Evolutionary conservation across 495 filamentous ascomycete genomes (phyloP).

Genomic region (Hypoxylon cercidicola): DNA sequence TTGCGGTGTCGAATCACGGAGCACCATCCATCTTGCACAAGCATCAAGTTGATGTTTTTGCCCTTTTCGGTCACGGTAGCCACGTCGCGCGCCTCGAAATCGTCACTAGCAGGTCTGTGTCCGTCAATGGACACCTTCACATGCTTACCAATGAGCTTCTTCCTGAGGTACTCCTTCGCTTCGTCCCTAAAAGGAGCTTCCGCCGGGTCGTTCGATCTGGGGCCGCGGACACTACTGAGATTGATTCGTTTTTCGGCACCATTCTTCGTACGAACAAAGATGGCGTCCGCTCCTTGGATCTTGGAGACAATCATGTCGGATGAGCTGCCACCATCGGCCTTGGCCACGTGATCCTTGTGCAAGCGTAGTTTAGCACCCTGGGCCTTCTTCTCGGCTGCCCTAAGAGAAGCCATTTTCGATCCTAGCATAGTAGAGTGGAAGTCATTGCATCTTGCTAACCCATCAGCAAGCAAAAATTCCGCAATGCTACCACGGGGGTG

Average conservation of each 20-base stretch:
- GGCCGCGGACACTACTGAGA: slow-evolving; percentile 91
- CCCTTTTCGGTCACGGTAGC: slow-evolving; percentile 83
- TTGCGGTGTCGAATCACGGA: slow-evolving; percentile 93
- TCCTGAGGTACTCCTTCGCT: slow-evolving; percentile 94
- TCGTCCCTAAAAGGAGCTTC: slow-evolving; percentile 88
- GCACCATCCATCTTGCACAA: slow-evolving; percentile 91
- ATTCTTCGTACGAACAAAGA: slow-evolving; percentile 83
- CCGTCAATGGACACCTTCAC: slow-evolving; percentile 89
- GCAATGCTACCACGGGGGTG: slow-evolving; percentile 94
- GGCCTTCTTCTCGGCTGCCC: slow-evolving; percentile 87
- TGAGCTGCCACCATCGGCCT: slow-evolving; percentile 65
- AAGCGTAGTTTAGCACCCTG: slow-evolving; percentile 77
- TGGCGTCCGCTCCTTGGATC: slow-evolving; percentile 87
- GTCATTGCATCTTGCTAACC: slow-evolving; percentile 91
- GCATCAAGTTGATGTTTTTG: slow-evolving; percentile 84
- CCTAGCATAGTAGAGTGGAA: slow-evolving; percentile 93
- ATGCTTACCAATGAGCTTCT: slow-evolving; percentile 94
- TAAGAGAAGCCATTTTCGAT: slow-evolving; percentile 80
- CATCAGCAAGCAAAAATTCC: slow-evolving; percentile 84
- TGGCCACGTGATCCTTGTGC: slow-evolving; percentile 79
- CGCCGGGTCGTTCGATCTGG: slow-evolving; percentile 67
- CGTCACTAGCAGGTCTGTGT: slow-evolving; percentile 87
- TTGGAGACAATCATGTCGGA: slow-evolving; percentile 84
- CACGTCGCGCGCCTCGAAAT: slow-evolving; percentile 93
- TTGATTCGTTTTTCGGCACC: slow-evolving; percentile 89